Percentiles rank a stretch among this genome's conserved stretches.
These are phyloP conservation scores for Backusella sp. DNA, from an alignment of 192 early-diverging fungal species.

Conservation along the genomic window DNA sequence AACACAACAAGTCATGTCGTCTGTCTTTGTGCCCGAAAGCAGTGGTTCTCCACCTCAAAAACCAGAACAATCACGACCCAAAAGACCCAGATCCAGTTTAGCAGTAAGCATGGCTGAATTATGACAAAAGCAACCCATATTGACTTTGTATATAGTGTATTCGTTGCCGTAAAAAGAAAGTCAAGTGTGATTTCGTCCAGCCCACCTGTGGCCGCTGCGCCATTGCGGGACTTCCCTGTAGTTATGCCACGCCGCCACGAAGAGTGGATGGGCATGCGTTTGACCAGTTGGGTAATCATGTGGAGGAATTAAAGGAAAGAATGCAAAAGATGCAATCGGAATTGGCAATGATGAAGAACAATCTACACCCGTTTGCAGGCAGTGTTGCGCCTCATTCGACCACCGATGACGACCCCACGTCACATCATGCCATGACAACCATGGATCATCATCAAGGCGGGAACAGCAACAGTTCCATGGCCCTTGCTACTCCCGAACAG, in stretches of 20 bases:
- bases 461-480: not conserved
- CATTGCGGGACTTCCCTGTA: slow-evolving; percentile 39
- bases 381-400: not conserved
- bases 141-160: slow-evolving; percentile 34
- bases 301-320: slow-evolving; percentile 43
- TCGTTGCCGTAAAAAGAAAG: slow-evolving; percentile 44
- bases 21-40: slow-evolving; percentile 17
- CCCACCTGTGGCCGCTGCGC: slow-evolving; percentile 41
- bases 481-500: slow-evolving; percentile 3
- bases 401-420: slow-evolving; percentile 6
- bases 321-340: slow-evolving; percentile 46
- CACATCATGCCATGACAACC: not conserved
- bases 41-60: slow-evolving; percentile 21
- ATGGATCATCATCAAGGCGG: not conserved
- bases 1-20: slow-evolving; percentile 8
- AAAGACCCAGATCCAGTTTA: slow-evolving; percentile 39
- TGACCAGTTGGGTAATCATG: slow-evolving; percentile 41
- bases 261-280: slow-evolving; percentile 44
- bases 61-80: slow-evolving; percentile 30
- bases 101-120: slow-evolving; percentile 25
- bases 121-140: not conserved
- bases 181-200: slow-evolving; percentile 47
- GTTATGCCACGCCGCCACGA: slow-evolving; percentile 41
- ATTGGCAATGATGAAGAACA: slow-evolving; percentile 40
- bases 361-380: slow-evolving; percentile 35